Conservation (phyloP, 2,329 filamentous ascomycete species). For the Onygenales sp. region DNA sequence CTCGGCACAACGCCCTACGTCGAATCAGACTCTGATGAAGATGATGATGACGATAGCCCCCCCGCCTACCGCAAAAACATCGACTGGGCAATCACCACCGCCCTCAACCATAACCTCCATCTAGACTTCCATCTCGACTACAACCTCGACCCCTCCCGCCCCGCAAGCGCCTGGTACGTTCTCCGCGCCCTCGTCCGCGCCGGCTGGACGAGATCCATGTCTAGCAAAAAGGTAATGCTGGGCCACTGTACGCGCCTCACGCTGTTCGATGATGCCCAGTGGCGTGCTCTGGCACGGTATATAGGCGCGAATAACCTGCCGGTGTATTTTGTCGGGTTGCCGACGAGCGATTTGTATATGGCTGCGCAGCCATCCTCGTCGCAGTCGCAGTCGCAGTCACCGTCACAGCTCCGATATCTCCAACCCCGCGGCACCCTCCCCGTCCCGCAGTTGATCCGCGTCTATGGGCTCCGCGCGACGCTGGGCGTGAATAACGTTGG, state of each 20-base stretch:
- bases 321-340: constrained; percentile 58
- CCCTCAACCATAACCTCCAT: constrained; percentile 43
- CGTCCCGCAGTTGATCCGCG: constrained; percentile 50
- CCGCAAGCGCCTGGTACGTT: constrained; percentile 47
- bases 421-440: constrained; percentile 52
- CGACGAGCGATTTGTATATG: constrained; percentile 65
- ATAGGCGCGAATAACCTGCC: constrained; percentile 45
- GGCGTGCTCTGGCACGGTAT: constrained; percentile 37
- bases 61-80: constrained; percentile 48
- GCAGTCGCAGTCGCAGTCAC: too few species aligned
- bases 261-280: constrained; percentile 43
- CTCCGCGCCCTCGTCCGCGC: constrained; percentile 41
- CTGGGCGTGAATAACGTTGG: constrained; percentile 64
- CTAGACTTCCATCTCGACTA: constrained; percentile 68
- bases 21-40: constrained; percentile 36
- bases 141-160: constrained; percentile 44
- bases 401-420: too few species aligned
- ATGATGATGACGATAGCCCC: constrained; percentile 3
- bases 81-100: constrained; percentile 51
- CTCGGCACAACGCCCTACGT: constrained; percentile 64
- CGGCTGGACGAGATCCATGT: constrained; percentile 39
- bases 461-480: constrained; percentile 49
- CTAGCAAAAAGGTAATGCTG: constrained; percentile 45
- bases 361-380: constrained; percentile 30
- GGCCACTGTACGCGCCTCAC: constrained; percentile 62